These are phyloP conservation scores for Arachis hypogaea DNA, from an alignment of 306 rosid species.

Conservation along the genomic window DNA sequence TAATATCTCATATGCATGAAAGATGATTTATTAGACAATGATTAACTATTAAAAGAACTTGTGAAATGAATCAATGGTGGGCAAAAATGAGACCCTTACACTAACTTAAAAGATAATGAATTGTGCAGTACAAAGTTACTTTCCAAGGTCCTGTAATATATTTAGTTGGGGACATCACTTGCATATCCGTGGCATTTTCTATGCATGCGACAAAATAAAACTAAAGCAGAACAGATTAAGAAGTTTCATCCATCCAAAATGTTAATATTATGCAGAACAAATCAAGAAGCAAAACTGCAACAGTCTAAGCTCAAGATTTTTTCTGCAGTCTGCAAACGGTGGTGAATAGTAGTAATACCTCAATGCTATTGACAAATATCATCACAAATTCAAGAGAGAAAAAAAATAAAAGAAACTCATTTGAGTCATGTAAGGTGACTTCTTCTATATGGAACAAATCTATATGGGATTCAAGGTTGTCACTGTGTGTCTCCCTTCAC, in stretches of 20 bases:
- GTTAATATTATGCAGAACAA: background rate
- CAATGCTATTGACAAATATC: background rate
- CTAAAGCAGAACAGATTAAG: background rate
- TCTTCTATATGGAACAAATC: background rate
- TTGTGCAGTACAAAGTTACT: slow-evolving; percentile 11
- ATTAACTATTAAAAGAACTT: background rate
- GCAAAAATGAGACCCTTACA: slow-evolving; percentile 18
- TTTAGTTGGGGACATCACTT: background rate
- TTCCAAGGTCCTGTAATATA: background rate
- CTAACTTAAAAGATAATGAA: background rate
- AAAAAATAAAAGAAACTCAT: background rate
- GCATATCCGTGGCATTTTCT: background rate
- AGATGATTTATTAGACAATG: slow-evolving; percentile 12
- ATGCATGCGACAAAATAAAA: background rate
- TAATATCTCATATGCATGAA: slow-evolving; percentile 4
- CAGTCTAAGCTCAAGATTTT: background rate
- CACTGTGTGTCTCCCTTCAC: background rate
- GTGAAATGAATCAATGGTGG: background rate
- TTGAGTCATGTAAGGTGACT: background rate
- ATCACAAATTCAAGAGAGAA: background rate
- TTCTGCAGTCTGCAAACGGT: background rate
- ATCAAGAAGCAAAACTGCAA: slow-evolving; percentile 1
- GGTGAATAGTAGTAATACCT: background rate
- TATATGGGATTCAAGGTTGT: background rate
- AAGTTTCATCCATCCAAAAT: background rate